phyloP scores from a whole-genome alignment of 2,329 filamentous ascomycete species.

The Cordyceps farinosa region DNA sequence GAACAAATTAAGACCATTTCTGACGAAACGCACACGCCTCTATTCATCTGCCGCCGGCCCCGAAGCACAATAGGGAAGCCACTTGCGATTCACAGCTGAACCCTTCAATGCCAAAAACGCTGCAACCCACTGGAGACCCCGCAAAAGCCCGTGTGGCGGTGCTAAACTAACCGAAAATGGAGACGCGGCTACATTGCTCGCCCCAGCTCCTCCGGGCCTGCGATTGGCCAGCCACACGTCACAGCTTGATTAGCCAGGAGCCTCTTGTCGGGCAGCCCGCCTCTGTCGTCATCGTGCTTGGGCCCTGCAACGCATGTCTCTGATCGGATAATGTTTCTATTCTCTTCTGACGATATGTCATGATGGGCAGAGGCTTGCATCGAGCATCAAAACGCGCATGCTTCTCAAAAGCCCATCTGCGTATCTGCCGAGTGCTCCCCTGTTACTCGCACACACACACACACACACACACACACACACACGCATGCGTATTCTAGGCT shows the following conservation, averaged over 20 bases:
- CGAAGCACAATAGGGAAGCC: not conserved
- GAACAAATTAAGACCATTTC: too few species aligned
- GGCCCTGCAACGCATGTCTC: slow-evolving; percentile 16
- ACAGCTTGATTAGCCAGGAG: not conserved
- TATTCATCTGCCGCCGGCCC: not conserved
- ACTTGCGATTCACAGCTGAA: too few species aligned
- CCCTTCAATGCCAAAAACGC: too few species aligned
- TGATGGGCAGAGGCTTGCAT: not conserved
- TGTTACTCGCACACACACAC: too few species aligned
- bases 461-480: too few species aligned
- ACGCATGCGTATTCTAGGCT: not conserved
- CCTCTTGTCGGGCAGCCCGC: slow-evolving; percentile 8
- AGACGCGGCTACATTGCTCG: slow-evolving; percentile 11
- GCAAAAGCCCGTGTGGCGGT: slow-evolving; percentile 11
- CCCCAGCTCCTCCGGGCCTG: not conserved
- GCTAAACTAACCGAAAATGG: not conserved
- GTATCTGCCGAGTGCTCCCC: not conserved
- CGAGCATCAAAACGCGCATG: not conserved
- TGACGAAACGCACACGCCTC: too few species aligned
- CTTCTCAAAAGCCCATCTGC: not conserved
- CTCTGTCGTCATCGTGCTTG: slow-evolving; percentile 17
- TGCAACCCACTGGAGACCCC: not conserved
- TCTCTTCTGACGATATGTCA: not conserved
- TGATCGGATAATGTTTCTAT: slow-evolving; percentile 7
- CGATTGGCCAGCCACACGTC: slow-evolving; percentile 5